Percentiles rank a stretch among this genome's conserved stretches.
Conservation (phyloP, 805 yeast species). For the Candida silvatica region DNA sequence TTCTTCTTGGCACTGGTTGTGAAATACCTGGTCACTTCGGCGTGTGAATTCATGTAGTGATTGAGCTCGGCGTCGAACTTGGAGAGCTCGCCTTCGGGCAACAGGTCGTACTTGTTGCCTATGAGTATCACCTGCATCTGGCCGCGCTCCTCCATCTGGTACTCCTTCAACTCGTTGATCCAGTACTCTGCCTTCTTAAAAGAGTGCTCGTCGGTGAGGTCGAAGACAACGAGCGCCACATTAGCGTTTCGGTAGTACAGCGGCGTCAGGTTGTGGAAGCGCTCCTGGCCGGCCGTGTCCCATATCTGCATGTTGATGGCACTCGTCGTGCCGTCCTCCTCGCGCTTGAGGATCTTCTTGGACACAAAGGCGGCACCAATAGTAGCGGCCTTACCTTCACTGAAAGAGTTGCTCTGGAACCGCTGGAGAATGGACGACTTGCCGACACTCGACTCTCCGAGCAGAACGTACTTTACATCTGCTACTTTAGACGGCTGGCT, state of each 20-base stretch:
- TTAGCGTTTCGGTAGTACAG: constrained; percentile 78
- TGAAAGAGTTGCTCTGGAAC: constrained; percentile 65
- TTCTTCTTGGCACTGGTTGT: constrained; percentile 69
- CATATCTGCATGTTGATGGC: constrained; percentile 56
- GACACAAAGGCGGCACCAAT: constrained; percentile 99
- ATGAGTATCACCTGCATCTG: constrained; percentile 40
- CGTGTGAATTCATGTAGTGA: constrained; percentile 15
- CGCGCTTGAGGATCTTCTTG: constrained; percentile 44
- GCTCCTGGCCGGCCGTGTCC: constrained; percentile 97
- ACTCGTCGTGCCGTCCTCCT: constrained; percentile 11
- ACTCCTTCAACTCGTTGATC: constrained; percentile 65
- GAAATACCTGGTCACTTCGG: constrained; percentile 14
- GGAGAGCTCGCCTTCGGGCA: constrained; percentile 12
- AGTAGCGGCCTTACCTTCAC: constrained; percentile 76
- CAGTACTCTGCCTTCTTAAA: constrained; percentile 76
- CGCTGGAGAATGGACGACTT: constrained; percentile 74
- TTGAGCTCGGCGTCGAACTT: constrained; percentile 13
- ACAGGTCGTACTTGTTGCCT: constrained; percentile 78
- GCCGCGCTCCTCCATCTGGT: constrained; percentile 15
- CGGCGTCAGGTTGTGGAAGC: constrained; percentile 76
- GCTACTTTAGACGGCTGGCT: constrained; percentile 19
- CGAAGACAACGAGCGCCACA: constrained; percentile 84
- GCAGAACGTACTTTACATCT: constrained; percentile 27
- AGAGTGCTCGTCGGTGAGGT: constrained; percentile 45
- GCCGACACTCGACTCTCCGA: constrained; percentile 53